Evolutionary conservation across 2,329 filamentous ascomycete species (phyloP).

Genomic region (Sporothrix curviconia): DNA sequence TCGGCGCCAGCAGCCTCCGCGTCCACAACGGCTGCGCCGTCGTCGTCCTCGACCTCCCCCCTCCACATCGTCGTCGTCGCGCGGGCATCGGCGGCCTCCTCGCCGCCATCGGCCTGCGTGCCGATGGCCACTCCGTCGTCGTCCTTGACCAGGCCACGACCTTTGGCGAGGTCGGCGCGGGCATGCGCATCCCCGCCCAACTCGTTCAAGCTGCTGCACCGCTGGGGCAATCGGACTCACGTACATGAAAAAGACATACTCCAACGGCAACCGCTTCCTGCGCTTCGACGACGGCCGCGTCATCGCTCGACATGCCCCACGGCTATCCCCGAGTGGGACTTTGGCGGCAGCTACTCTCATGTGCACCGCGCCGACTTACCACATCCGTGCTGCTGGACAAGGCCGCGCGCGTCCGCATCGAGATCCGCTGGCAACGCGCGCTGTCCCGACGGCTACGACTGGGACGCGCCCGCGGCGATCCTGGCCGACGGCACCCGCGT

Average conservation of each 20-base stretch:
- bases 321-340: constrained; percentile 20
- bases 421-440: constrained; percentile 21
- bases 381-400: constrained; percentile 25
- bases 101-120: constrained; percentile 10
- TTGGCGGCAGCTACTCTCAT: constrained; percentile 30
- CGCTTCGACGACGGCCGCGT: constrained; percentile 4
- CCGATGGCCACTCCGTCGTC: constrained; percentile 13
- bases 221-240: constrained; percentile 22
- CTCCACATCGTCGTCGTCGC: constrained; percentile 17
- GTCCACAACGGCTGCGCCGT: not conserved
- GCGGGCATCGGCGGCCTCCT: constrained; percentile 17
- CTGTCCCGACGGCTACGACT: constrained; percentile 24
- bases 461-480: constrained; percentile 18
- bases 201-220: constrained; percentile 24
- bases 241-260: constrained; percentile 5
- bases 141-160: constrained; percentile 15
- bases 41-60: not conserved
- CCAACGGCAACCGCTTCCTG: constrained; percentile 11
- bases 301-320: constrained; percentile 17
- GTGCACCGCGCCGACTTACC: constrained; percentile 32
- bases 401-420: constrained; percentile 21
- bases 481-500: constrained; percentile 20
- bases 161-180: constrained; percentile 15
- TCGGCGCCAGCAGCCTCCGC: not conserved
- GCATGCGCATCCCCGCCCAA: constrained; percentile 27